These are phyloP conservation scores for Asterochloris sp. DNA, from an alignment of 139 green algal genomes.

Conservation along the genomic window DNA sequence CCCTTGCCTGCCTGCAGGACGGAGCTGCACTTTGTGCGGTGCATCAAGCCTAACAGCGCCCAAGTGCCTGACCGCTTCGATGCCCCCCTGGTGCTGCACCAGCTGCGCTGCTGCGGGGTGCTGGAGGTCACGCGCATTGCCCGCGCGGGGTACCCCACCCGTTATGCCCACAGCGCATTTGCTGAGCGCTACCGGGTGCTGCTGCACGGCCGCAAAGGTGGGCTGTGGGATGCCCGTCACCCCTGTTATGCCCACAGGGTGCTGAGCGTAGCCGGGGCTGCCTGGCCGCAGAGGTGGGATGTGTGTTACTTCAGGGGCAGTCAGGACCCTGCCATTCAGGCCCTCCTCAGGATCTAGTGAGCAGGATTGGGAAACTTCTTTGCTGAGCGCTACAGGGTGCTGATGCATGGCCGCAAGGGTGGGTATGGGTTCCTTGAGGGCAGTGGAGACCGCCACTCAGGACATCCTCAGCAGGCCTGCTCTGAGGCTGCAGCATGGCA, in stretches of 20 bases:
- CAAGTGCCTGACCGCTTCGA: conserved; percentile 69
- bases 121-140: conserved; percentile 92
- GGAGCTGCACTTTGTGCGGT: conserved; percentile 94
- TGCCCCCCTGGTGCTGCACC: conserved; percentile 72
- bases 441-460: too few species aligned
- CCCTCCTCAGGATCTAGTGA: too few species aligned
- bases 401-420: too few species aligned
- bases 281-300: too few species aligned
- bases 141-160: conserved; percentile 87
- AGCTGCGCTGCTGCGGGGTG: conserved; percentile 95
- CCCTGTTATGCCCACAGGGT: neutral
- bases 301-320: too few species aligned
- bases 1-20: conserved; percentile 31
- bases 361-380: too few species aligned
- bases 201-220: conserved; percentile 23
- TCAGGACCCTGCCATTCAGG: too few species aligned
- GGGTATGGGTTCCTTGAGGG: too few species aligned
- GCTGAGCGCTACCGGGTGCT: conserved; percentile 78
- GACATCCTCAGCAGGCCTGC: too few species aligned
- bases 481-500: too few species aligned
- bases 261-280: neutral
- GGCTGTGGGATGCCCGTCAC: too few species aligned
- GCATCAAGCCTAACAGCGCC: conserved; percentile 92
- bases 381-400: too few species aligned
- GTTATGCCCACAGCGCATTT: conserved; percentile 80